Evolutionary conservation across 176 grass and related monocot genomes (phyloP).

Genomic region (Leersia perrieri): DNA sequence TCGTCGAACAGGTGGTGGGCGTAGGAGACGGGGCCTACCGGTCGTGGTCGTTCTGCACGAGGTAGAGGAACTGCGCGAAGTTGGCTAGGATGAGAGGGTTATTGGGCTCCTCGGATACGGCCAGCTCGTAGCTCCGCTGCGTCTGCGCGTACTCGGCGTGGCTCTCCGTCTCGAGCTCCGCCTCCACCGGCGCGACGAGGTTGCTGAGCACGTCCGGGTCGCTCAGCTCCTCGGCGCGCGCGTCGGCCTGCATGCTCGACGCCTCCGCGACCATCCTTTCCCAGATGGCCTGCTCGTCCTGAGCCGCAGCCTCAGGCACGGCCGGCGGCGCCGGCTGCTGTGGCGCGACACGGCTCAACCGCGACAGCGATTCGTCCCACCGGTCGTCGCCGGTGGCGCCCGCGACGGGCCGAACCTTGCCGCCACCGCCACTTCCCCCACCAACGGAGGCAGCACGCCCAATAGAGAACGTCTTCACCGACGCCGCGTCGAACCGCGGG

Average conservation of each 20-base stretch:
- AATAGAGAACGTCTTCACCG: conserved; percentile 52
- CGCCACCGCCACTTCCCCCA: conserved; percentile 52
- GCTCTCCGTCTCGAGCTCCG: conserved; percentile 49
- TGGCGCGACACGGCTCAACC: neutral
- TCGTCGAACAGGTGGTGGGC: conserved; percentile 39
- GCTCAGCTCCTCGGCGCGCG: conserved; percentile 44
- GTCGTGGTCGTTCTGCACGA: conserved; percentile 64
- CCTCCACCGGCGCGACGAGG: conserved; percentile 67
- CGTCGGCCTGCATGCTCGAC: conserved; percentile 43
- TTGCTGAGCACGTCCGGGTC: conserved; percentile 44
- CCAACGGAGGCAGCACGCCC: conserved; percentile 60
- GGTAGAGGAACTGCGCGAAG: conserved; percentile 85
- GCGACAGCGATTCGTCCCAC: conserved; percentile 38
- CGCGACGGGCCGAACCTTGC: conserved; percentile 48
- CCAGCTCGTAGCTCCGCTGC: conserved; percentile 53
- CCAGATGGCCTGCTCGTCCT: conserved; percentile 54
- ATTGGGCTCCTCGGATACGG: conserved; percentile 57
- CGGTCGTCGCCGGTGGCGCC: conserved; percentile 61
- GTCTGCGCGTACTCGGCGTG: conserved; percentile 45
- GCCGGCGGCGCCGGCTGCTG: conserved; percentile 5
- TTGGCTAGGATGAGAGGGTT: conserved; percentile 79
- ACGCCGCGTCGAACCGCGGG: conserved; percentile 28
- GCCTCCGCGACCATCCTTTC: conserved; percentile 56
- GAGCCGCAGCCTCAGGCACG: conserved; percentile 1
- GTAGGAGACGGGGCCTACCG: conserved; percentile 33